Percentiles rank a stretch among this genome's conserved stretches.
Conservation (phyloP, 345 rosid species). For the Salix udensis region DNA sequence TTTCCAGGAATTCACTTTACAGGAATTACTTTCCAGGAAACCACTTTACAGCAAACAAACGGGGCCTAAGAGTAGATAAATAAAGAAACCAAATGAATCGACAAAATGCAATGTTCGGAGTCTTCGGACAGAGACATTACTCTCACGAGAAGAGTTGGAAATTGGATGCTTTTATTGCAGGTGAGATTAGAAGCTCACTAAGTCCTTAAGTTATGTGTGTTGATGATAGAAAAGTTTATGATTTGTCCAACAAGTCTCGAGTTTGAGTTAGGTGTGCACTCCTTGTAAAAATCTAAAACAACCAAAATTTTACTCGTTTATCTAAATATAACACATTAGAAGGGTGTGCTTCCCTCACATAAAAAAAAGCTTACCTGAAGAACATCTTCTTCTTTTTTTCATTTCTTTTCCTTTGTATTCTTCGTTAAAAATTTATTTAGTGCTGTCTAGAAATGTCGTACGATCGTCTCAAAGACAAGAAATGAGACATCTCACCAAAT, state of each 20-base stretch:
- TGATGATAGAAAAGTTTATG: too few species aligned
- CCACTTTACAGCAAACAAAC: too few species aligned
- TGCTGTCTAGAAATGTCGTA: background rate
- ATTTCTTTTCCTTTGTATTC: background rate
- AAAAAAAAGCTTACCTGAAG: background rate
- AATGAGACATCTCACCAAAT: background rate
- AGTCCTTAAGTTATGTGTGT: too few species aligned
- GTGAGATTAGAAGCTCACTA: background rate
- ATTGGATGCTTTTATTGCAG: background rate
- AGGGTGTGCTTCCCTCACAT: too few species aligned
- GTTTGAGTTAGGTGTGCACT: too few species aligned
- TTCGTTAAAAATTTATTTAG: background rate
- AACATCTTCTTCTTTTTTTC: background rate
- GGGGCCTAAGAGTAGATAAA: background rate
- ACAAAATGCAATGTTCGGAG: background rate
- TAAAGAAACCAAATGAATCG: background rate
- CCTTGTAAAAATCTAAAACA: too few species aligned
- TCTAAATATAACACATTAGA: too few species aligned
- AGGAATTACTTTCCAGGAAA: too few species aligned
- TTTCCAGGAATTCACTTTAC: too few species aligned
- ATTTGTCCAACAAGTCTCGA: too few species aligned
- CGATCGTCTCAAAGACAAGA: background rate
- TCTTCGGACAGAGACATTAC: background rate
- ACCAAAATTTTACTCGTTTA: rapidly evolving
- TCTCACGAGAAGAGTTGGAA: background rate